Conservation (phyloP, 2,329 filamentous ascomycete species). For the Calonectria crousiana region DNA sequence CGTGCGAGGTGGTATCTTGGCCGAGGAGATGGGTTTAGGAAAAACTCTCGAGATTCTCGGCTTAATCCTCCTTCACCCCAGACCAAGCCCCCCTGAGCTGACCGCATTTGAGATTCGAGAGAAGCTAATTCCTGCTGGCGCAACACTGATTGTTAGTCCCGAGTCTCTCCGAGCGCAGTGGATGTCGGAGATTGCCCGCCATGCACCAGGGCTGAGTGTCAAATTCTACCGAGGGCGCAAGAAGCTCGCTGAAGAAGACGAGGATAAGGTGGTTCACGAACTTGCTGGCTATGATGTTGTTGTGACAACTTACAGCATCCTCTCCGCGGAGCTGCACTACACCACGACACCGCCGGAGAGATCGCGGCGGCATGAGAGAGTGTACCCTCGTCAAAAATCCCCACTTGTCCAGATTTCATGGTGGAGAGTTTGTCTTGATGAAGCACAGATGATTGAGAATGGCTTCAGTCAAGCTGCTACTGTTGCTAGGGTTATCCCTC, state of each 20-base stretch:
- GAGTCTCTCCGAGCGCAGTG: conserved; percentile 70
- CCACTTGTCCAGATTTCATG: conserved; percentile 85
- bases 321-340: conserved; percentile 86
- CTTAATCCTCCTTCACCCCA: conserved; percentile 73
- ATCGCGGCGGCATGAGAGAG: conserved; percentile 72
- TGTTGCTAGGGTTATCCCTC: conserved; percentile 83
- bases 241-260: conserved; percentile 49
- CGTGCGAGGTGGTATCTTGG: conserved; percentile 73
- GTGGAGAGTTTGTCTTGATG: conserved; percentile 86
- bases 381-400: conserved; percentile 75
- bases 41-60: conserved; percentile 84
- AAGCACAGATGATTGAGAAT: conserved; percentile 93
- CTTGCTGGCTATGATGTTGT: conserved; percentile 69
- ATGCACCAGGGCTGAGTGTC: conserved; percentile 69
- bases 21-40: conserved; percentile 87
- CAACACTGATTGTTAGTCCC: conserved; percentile 73
- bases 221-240: conserved; percentile 68
- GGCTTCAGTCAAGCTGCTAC: conserved; percentile 86
- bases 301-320: conserved; percentile 75
- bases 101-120: conserved; percentile 41
- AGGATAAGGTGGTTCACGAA: conserved; percentile 55
- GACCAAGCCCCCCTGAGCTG: conserved; percentile 51
- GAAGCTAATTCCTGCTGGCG: conserved; percentile 61
- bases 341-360: conserved; percentile 78
- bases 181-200: conserved; percentile 69